phyloP scores from a whole-genome alignment of 1,284 basidiomycete species.

The Cutaneotrichosporon sp. region DNA sequence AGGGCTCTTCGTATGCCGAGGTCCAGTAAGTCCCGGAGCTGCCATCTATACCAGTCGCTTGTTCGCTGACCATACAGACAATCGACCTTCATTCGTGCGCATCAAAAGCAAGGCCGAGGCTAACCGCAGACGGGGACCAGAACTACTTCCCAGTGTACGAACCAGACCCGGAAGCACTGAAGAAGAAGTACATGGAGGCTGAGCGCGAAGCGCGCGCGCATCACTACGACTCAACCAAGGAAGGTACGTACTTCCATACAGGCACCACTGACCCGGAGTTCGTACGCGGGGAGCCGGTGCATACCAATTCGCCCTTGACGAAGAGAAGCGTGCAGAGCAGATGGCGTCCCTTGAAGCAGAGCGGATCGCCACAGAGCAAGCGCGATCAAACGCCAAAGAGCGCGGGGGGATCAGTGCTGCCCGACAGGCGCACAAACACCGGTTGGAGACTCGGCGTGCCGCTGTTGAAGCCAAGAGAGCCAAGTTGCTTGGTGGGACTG shows the following conservation, averaged over 20 bases:
- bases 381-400: conserved; percentile 51
- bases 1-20: conserved; percentile 37
- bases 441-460: conserved; percentile 69
- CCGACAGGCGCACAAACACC: conserved; percentile 70
- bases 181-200: conserved; percentile 69
- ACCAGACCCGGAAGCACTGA: conserved; percentile 70
- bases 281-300: conserved; percentile 77
- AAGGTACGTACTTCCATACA: conserved; percentile 52
- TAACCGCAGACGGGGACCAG: conserved; percentile 60
- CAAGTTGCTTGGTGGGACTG: conserved; percentile 54
- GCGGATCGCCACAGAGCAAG: conserved; percentile 66
- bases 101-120: background rate
- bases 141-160: conserved; percentile 76
- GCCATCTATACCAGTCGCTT: no score
- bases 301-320: conserved; percentile 81
- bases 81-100: conserved; percentile 54
- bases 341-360: conserved; percentile 69
- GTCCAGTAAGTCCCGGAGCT: conserved; percentile 48
- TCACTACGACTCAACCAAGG: conserved; percentile 76
- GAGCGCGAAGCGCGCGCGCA: conserved; percentile 62
- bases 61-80: conserved; percentile 51
- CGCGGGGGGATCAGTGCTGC: conserved; percentile 45
- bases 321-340: conserved; percentile 65
- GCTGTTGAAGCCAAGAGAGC: conserved; percentile 73
- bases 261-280: conserved; percentile 22